Evolutionary conservation across 2,329 filamentous ascomycete species (phyloP).

Genomic region (Cladophialophora yegresii): DNA sequence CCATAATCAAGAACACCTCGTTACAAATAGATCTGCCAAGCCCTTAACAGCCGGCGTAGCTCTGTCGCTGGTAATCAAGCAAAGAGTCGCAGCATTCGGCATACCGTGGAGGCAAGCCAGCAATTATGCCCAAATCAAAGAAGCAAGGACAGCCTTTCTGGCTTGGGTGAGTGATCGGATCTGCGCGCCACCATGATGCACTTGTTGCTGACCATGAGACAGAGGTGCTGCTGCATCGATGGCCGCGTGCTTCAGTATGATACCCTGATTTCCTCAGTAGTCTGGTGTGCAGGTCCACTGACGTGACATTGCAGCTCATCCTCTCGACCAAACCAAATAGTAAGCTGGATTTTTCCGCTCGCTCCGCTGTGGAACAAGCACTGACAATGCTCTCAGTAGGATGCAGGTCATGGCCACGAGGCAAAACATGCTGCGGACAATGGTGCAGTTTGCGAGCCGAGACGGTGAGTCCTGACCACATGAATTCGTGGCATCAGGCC

Average conservation of each 20-base stretch:
- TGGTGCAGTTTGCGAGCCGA: constrained; percentile 26
- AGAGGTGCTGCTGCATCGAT: constrained; percentile 29
- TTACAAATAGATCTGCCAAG: background rate
- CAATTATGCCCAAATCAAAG: constrained; percentile 22
- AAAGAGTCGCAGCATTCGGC: background rate
- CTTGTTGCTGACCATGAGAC: constrained; percentile 9
- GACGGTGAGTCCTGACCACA: constrained; percentile 18
- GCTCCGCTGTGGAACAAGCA: background rate
- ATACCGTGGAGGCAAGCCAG: background rate
- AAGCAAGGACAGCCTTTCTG: constrained; percentile 29
- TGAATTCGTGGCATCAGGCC: background rate
- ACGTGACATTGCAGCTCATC: constrained; percentile 23
- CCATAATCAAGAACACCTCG: background rate
- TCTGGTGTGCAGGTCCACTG: background rate
- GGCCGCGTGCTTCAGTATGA: constrained; percentile 30
- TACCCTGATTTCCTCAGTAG: background rate
- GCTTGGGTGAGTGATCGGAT: constrained; percentile 23
- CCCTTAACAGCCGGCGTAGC: background rate
- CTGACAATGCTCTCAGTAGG: constrained; percentile 15
- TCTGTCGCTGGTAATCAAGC: background rate
- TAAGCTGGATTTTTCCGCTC: background rate
- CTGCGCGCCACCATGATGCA: background rate
- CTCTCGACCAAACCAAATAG: constrained; percentile 32
- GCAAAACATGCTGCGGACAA: constrained; percentile 28
- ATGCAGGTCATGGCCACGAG: constrained; percentile 29